Base-by-base conservation (phyloP, 805 yeast species). In the Helenozyma rhizophorensis region DNA sequence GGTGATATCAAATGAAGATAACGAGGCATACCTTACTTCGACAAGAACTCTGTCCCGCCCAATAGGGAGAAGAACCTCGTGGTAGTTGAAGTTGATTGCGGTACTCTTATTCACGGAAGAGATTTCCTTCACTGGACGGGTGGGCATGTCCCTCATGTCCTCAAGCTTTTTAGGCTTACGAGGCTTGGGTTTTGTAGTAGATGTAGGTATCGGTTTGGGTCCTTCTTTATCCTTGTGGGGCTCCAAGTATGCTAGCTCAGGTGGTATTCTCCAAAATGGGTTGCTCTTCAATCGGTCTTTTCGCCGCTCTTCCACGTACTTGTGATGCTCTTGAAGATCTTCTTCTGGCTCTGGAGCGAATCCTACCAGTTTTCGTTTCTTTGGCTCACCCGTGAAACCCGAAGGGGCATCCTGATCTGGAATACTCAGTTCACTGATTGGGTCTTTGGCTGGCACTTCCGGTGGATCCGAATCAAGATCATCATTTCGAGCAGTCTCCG, bases 1-100 rank as follows among this genome's bases (percentile, higher is more conserved):
- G 37, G 78, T 69, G 43, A 79, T 48, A 49, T 83, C 94, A 30
- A 74, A 65, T 2, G 90, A 83, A 46, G 79, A 80, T 23, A 84
- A 58, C 1, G 82, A 74, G 1, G 76, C 78, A 36, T 74, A 74
- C 28, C 63, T 61, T 15, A 81, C 76, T 43, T 79, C 73, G 9
- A 84, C 76, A 14, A 83, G 61, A 4, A 83, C 48, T 32, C 68
- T 66, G 45, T 65, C 62, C 19, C 64, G 51, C 6, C 65, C 56
- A 29, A 78, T 57, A 2, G 81, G 83, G 14, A 69, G 48, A 18
- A 66, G 66, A 29, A 74, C 65, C 25, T 67, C 68, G 14, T 64
- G 66, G 43, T 73, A 70, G 42, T 74, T 73, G 51, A 78, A 78
- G 22, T 76, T 74, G 46, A 79, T 65, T 30, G 58, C 65, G 1